Conservation (phyloP, 2,329 filamentous ascomycete genomes). For the Dactylonectria macrodidyma region DNA sequence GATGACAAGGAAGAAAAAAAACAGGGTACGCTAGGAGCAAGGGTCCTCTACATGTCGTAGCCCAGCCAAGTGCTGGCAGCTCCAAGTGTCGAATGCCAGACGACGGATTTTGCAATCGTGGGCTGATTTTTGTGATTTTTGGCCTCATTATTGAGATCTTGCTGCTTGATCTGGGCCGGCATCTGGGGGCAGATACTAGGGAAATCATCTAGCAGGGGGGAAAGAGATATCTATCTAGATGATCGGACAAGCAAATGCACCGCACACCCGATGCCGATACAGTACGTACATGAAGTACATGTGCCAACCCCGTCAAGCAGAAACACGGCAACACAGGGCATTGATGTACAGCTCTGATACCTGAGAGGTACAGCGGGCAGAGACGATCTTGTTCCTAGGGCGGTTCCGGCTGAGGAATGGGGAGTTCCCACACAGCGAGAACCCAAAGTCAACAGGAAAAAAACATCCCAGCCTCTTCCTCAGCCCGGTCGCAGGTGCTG, state of each 20-base stretch:
- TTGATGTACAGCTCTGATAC: constrained; percentile 18
- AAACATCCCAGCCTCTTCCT: constrained; percentile 20
- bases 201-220: neutral
- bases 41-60: constrained; percentile 23
- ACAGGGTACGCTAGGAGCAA: constrained; percentile 29
- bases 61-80: constrained; percentile 5
- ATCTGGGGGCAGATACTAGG: constrained; percentile 27
- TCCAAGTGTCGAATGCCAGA: constrained; percentile 40
- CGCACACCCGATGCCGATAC: neutral
- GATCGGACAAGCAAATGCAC: constrained; percentile 32
- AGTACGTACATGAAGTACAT: neutral
- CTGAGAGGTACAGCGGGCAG: constrained; percentile 10
- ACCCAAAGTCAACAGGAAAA: neutral
- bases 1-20: constrained; percentile 31
- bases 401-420: neutral
- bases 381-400: neutral
- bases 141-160: constrained; percentile 36
- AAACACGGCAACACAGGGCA: neutral
- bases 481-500: constrained; percentile 20
- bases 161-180: constrained; percentile 32
- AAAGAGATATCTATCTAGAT: constrained; percentile 10
- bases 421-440: neutral
- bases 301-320: neutral
- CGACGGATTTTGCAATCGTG: constrained; percentile 43
- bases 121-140: constrained; percentile 37